These are phyloP conservation scores for Apiosordaria backusii DNA, from an alignment of 495 filamentous ascomycete genomes.

Conservation along the genomic window DNA sequence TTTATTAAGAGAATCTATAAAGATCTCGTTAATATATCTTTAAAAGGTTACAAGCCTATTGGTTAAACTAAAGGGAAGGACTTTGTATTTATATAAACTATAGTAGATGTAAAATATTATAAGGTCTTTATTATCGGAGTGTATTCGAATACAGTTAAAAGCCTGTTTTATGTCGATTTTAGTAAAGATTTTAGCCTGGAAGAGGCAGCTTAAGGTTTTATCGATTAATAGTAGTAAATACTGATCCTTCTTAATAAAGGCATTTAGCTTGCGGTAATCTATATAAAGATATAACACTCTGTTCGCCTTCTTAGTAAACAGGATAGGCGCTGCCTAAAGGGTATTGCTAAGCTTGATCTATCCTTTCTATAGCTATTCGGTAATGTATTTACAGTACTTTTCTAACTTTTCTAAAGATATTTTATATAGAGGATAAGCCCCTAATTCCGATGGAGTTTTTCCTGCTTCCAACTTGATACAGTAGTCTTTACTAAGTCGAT, in stretches of 20 bases:
- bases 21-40: slow-evolving; percentile 31
- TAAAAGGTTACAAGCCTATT: slow-evolving; percentile 28
- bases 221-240: slow-evolving; percentile 47
- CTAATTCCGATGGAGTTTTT: no score
- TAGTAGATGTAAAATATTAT: slow-evolving; percentile 33
- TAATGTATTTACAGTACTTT: no score
- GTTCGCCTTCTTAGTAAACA: slow-evolving; percentile 37
- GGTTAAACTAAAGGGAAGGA: slow-evolving; percentile 35
- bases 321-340: slow-evolving; percentile 23
- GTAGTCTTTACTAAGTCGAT: no score
- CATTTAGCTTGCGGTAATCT: slow-evolving; percentile 45
- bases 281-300: slow-evolving; percentile 42
- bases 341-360: no score
- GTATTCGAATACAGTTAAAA: slow-evolving; percentile 28
- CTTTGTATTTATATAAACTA: slow-evolving; percentile 31
- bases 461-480: no score
- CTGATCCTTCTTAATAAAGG: slow-evolving; percentile 39
- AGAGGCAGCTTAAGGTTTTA: slow-evolving; percentile 36
- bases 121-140: slow-evolving; percentile 27
- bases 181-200: slow-evolving; percentile 36
- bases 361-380: no score
- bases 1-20: slow-evolving; percentile 26
- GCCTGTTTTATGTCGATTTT: slow-evolving; percentile 38
- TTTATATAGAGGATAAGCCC: no score
- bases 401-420: no score